Evolutionary conservation across 768 basidiomycete species (phyloP).

Genomic region (Boletus subparvulus): DNA sequence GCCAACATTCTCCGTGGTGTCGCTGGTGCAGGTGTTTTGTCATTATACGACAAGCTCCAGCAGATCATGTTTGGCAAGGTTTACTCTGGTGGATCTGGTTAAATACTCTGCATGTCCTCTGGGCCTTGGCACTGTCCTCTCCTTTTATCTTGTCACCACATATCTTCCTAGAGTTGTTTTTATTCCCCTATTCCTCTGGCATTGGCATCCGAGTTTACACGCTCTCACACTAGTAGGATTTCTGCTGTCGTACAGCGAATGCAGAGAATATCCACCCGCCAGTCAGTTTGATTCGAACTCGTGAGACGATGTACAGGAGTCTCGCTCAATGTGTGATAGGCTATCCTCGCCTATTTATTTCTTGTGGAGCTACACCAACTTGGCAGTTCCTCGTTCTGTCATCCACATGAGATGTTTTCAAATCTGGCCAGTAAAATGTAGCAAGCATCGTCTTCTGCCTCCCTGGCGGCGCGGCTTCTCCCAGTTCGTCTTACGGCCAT

Average conservation of each 20-base stretch:
- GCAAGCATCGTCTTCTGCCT: background rate
- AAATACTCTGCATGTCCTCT: slow-evolving; percentile 14
- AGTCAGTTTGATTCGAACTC: background rate
- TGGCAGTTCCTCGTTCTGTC: background rate
- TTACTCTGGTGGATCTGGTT: slow-evolving; percentile 83
- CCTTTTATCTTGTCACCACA: slow-evolving; percentile 23
- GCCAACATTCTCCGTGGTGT: slow-evolving; percentile 97
- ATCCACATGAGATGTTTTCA: slow-evolving; percentile 15
- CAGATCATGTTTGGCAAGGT: slow-evolving; percentile 97
- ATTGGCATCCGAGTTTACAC: slow-evolving; percentile 23
- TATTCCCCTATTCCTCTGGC: slow-evolving; percentile 28
- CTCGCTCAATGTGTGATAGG: too few species aligned
- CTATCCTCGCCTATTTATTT: background rate
- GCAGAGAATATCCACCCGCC: slow-evolving; percentile 3
- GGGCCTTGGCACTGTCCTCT: slow-evolving; percentile 35
- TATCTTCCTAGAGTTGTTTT: slow-evolving; percentile 36
- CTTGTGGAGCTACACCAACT: background rate
- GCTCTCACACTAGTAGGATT: slow-evolving; percentile 24
- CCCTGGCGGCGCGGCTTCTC: slow-evolving; percentile 8
- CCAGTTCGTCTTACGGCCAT: slow-evolving; percentile 63
- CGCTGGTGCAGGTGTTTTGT: slow-evolving; percentile 99
- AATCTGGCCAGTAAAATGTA: background rate
- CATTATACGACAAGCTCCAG: slow-evolving; percentile 98
- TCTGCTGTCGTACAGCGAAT: slow-evolving; percentile 18
- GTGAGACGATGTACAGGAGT: too few species aligned